Evolutionary conservation across 2,329 filamentous ascomycete genomes (phyloP), one percentile per base, ranked within the genome.

Genomic region (Venturia effusa): DNA sequence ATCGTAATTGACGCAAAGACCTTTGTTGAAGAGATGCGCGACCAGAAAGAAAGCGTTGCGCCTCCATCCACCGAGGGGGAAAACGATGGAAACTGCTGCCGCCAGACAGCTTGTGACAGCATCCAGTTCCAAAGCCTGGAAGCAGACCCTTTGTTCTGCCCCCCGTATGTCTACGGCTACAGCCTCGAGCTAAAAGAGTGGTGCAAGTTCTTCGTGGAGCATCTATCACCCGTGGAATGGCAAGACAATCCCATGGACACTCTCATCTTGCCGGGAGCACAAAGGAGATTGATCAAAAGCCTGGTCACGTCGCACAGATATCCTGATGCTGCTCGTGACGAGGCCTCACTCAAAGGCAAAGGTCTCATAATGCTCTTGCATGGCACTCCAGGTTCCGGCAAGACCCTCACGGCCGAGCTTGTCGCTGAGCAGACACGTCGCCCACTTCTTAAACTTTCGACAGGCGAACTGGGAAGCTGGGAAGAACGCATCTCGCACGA

Each of bases 401-500:
- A 73, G 64, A 66, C 66, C 6, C 40, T 65, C 6, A 68, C 66
- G 8, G 59, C 67, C 45, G 70, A 71, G 62, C 68, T 66, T 19
- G 67, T 69, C 6, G 69, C 70, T 4, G 70, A 72, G 34, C 67
- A 67, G 32, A 69, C 65, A 8, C 43, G 66, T 48, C 62, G 71
- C 48, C 67, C 72, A 61, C 55, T 73, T 5, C 48, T 68, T 5
- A 66, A 67, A 43, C 63, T 67, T 1, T 67, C 80, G 0, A 78
- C 74, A 59, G 80, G 80, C 39, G 80, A 83, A 67, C 72, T 83
- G 30, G 75, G 75, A 22, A 41, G 39, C 48, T 66, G 64, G 57
- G 67, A 51, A 11, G 22, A 62, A 17, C 62, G 60, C 24, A 62
- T 67, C 40, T 43, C 59, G 3, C 22, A 59, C 60, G 63, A 67